Evolutionary conservation across 1,284 basidiomycete genomes (phyloP), one percentile per base, ranked within the genome.

Genomic region (Salmacisia buchloeana): DNA sequence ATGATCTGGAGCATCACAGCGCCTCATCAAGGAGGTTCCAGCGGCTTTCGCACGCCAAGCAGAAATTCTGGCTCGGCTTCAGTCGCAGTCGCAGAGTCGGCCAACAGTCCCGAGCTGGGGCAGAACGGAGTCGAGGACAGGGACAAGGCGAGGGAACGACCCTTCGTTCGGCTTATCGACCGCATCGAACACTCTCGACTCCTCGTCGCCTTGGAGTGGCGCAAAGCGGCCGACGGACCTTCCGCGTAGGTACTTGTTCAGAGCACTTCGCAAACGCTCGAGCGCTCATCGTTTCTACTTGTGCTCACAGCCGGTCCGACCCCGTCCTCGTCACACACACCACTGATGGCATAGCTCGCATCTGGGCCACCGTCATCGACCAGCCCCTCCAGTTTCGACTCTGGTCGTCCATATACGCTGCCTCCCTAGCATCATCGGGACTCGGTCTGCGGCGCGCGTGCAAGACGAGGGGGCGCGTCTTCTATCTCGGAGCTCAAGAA

Each of bases 401-500:
- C 29, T 63, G 61, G 61, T 25, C 56, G 9, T 45, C 56, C 13
- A 39, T 63, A n/a, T n/a, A n/a, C n/a, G n/a, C n/a, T n/a, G n/a
- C n/a, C n/a, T n/a, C n/a, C 29, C 39, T 33, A 23, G 36, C 39
- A 21, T 27, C n/a, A 10, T 9, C 29, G 3, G 54, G 31, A 5
- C 39, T 21, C 6, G 18, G 33, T 18, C n/a, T 12, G 33, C 33
- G 31, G 54, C 35, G 23, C 34, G 7, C 34, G 33, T n/a, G 54
- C 33, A 59, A 59, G 10, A 41, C 27, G 27, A 21, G 34, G 21
- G 58, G 27, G 29, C 21, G 39, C 5, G 27, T 39, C 36, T 59
- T 59, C 36, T 41, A 56, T 33, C 52, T 54, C 10, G 34, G 52
- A 0, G 41, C 60, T 29, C 52, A 54, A 12, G 43, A 23, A 94